Conservation (phyloP, 371 early-diverging fungal species). For the Chytridiales sp. region DNA sequence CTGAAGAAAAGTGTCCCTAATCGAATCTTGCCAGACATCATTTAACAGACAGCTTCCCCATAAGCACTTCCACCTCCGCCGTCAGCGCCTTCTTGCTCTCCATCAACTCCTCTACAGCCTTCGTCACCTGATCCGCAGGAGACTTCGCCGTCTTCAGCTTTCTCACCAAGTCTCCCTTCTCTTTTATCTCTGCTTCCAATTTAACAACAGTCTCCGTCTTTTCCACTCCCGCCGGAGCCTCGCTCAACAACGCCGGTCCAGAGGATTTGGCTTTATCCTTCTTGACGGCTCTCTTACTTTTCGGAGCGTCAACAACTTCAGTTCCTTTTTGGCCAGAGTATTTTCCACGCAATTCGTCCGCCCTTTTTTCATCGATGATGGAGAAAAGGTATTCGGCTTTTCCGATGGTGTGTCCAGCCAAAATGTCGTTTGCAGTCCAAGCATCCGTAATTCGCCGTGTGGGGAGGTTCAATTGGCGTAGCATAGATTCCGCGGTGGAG, state of each 20-base stretch:
- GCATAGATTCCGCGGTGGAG: slow-evolving; percentile 73
- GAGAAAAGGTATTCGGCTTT: slow-evolving; percentile 89
- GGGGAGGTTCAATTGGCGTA: slow-evolving; percentile 46
- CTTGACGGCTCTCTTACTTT: slow-evolving; percentile 30
- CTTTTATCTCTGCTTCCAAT: slow-evolving; percentile 53
- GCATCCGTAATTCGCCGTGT: slow-evolving; percentile 69
- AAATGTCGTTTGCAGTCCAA: slow-evolving; percentile 66
- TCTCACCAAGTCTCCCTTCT: slow-evolving; percentile 55
- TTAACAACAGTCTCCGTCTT: slow-evolving; percentile 50
- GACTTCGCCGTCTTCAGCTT: slow-evolving; percentile 56
- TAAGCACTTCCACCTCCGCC: slow-evolving; percentile 11
- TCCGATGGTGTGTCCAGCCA: slow-evolving; percentile 80
- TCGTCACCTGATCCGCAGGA: slow-evolving; percentile 35
- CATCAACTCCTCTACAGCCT: slow-evolving; percentile 43
- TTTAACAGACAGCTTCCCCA: slow-evolving; percentile 1
- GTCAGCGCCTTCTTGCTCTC: slow-evolving; percentile 50
- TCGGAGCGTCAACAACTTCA: slow-evolving; percentile 2
- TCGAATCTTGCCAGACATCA: too few species aligned
- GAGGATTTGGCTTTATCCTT: slow-evolving; percentile 34
- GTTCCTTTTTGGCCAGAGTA: slow-evolving; percentile 60
- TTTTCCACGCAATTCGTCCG: slow-evolving; percentile 62
- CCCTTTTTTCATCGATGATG: slow-evolving; percentile 77
- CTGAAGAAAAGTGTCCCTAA: too few species aligned
- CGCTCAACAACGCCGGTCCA: slow-evolving; percentile 20
- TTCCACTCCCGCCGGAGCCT: slow-evolving; percentile 39